phyloP scores from a whole-genome alignment of 2,329 filamentous ascomycete species.

The Diaporthe capsici region DNA sequence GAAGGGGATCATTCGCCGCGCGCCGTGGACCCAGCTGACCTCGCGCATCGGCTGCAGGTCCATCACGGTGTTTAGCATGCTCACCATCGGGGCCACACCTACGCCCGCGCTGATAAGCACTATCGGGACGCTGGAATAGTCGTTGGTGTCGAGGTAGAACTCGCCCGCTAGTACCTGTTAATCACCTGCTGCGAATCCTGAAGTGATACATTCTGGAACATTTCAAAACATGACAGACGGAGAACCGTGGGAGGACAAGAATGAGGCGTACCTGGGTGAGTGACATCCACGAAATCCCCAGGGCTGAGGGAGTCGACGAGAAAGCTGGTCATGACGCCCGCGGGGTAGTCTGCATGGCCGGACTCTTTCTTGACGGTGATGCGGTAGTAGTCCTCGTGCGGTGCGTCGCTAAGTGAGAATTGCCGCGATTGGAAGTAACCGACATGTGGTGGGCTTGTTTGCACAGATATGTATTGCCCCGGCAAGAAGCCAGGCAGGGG shows the following conservation, averaged over 20 bases:
- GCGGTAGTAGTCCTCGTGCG: conserved; percentile 73
- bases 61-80: conserved; percentile 70
- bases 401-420: conserved; percentile 80
- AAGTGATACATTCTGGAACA: too few relatives aligned
- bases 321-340: conserved; percentile 77
- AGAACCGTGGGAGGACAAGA: too few relatives aligned
- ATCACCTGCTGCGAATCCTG: too few relatives aligned
- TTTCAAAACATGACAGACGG: too few relatives aligned
- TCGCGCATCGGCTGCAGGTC: conserved; percentile 61
- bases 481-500: conserved; percentile 75
- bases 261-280: conserved; percentile 64
- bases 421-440: conserved; percentile 76
- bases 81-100: conserved; percentile 71
- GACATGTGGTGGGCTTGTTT: conserved; percentile 68
- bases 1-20: conserved; percentile 67
- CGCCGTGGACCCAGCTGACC: conserved; percentile 73
- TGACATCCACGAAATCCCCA: conserved; percentile 75
- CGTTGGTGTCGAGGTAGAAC: conserved; percentile 67
- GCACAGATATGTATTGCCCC: conserved; percentile 80
- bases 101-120: conserved; percentile 75
- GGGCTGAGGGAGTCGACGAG: conserved; percentile 73
- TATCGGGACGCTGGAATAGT: conserved; percentile 60
- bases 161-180: conserved; percentile 60
- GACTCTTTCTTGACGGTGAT: conserved; percentile 79
- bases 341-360: conserved; percentile 51